phyloP scores from a whole-genome alignment of 192 early-diverging fungal species.

The Coemansia sp. region DNA sequence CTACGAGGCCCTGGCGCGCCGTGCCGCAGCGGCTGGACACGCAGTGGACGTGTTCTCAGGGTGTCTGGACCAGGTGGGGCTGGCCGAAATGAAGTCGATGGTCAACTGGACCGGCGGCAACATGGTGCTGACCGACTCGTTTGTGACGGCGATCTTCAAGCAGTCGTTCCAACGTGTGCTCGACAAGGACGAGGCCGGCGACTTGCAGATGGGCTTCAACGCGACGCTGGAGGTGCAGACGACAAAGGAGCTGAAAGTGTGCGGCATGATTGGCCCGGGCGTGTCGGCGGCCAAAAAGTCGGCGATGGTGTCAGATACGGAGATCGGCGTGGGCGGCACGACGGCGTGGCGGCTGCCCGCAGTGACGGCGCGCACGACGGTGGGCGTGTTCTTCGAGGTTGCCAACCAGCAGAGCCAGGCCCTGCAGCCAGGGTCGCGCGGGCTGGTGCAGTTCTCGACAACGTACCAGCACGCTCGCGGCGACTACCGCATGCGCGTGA shows the following conservation, averaged over 20 bases:
- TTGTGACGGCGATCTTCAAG: conserved; percentile 95
- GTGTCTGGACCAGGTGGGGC: conserved; percentile 95
- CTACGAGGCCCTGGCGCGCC: conserved; percentile 86
- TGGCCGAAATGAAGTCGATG: conserved; percentile 95
- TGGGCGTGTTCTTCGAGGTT: conserved; percentile 95
- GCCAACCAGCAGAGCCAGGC: conserved; percentile 82
- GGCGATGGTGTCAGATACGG: conserved; percentile 91
- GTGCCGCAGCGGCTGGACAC: conserved; percentile 84
- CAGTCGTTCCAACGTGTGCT: conserved; percentile 95
- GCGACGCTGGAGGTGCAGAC: conserved; percentile 96
- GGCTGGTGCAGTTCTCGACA: conserved; percentile 93
- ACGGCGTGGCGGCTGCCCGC: conserved; percentile 94
- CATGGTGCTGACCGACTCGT: conserved; percentile 96
- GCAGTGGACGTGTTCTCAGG: conserved; percentile 96
- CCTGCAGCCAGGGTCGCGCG: conserved; percentile 77
- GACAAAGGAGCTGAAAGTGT: conserved; percentile 91
- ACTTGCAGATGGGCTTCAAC: conserved; percentile 96
- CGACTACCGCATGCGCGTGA: conserved; percentile 86
- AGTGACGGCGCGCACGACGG: conserved; percentile 81
- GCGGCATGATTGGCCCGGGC: conserved; percentile 97
- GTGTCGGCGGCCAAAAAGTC: conserved; percentile 88
- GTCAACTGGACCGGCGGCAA: conserved; percentile 85
- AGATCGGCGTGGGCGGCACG: conserved; percentile 96
- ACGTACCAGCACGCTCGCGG: conserved; percentile 95
- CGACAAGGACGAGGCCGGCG: conserved; percentile 83